Conservation (phyloP, 257 asterid species). For the Leonotis leonurus region DNA sequence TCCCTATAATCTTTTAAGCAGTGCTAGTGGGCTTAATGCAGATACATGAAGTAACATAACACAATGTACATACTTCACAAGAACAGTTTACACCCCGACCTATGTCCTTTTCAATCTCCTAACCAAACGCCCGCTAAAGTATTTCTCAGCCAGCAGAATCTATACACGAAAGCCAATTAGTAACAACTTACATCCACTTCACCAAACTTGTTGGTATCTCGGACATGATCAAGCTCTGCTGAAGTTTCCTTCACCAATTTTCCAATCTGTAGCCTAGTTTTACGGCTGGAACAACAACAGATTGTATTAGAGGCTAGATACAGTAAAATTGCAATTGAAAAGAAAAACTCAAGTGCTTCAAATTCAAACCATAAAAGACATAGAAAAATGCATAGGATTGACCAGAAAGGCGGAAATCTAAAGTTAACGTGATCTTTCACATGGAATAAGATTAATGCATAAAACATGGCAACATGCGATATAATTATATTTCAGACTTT, state of each 20-base stretch:
- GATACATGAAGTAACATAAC: not conserved
- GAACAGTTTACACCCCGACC: not conserved
- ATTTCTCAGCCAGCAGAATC: not conserved
- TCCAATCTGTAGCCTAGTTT: constrained; percentile 28
- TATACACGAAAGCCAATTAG: not conserved
- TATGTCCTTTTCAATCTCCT: not conserved
- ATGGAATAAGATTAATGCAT: not conserved
- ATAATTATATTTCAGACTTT: not conserved
- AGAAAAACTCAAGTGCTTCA: not conserved
- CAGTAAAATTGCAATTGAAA: not conserved
- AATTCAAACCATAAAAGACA: not conserved
- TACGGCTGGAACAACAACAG: constrained; percentile 17
- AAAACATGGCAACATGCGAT: not conserved
- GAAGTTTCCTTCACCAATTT: constrained; percentile 38
- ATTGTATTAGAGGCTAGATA: not conserved
- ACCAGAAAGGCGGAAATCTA: not conserved
- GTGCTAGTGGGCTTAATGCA: not conserved
- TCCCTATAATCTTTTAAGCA: not conserved
- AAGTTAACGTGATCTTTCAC: not conserved
- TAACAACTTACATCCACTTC: constrained; percentile 24
- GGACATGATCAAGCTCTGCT: constrained; percentile 27
- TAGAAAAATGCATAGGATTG: not conserved
- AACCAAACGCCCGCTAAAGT: not conserved
- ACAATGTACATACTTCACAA: not conserved
- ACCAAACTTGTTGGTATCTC: constrained; percentile 19